Evolutionary conservation across 1,284 basidiomycete species (phyloP).

Genomic region (Microbotryum lychnidis-dioicae): DNA sequence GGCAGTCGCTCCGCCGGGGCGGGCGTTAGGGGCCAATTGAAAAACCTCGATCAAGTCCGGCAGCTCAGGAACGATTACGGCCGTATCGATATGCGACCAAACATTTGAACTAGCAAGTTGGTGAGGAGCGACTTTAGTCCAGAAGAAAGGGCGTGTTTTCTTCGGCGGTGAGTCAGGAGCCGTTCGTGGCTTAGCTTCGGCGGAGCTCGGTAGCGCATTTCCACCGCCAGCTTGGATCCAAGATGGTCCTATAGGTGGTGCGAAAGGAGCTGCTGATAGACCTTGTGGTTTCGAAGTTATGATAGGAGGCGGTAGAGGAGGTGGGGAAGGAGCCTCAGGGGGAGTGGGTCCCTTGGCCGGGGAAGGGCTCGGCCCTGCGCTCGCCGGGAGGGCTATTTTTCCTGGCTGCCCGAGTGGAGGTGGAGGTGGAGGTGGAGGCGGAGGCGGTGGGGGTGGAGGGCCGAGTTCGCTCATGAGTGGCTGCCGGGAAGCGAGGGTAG

Average conservation of each 20-base stretch:
- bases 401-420: slow-evolving; percentile 7
- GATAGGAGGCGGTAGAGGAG: not conserved
- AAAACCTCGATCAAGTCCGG: slow-evolving; percentile 54
- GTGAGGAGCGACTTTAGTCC: slow-evolving; percentile 62
- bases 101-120: slow-evolving; percentile 41
- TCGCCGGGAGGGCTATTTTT: slow-evolving; percentile 17
- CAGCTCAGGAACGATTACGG: slow-evolving; percentile 47
- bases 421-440: slow-evolving; percentile 16
- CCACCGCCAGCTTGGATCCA: no score
- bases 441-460: slow-evolving; percentile 27
- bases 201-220: no score
- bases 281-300: no score
- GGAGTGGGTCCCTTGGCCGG: not conserved
- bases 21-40: slow-evolving; percentile 45
- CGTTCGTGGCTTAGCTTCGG: no score
- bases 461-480: slow-evolving; percentile 14
- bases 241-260: not conserved
- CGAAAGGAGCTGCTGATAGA: slow-evolving; percentile 1
- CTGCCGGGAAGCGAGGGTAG: no score
- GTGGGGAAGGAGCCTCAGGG: slow-evolving; percentile 1
- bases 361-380: slow-evolving; percentile 13
- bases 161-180: not conserved
- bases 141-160: slow-evolving; percentile 59
- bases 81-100: slow-evolving; percentile 55
- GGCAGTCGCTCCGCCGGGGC: no score